Base-by-base conservation (phyloP, 2,329 filamentous ascomycete genomes). In the Cladosporium oxysporum region DNA sequence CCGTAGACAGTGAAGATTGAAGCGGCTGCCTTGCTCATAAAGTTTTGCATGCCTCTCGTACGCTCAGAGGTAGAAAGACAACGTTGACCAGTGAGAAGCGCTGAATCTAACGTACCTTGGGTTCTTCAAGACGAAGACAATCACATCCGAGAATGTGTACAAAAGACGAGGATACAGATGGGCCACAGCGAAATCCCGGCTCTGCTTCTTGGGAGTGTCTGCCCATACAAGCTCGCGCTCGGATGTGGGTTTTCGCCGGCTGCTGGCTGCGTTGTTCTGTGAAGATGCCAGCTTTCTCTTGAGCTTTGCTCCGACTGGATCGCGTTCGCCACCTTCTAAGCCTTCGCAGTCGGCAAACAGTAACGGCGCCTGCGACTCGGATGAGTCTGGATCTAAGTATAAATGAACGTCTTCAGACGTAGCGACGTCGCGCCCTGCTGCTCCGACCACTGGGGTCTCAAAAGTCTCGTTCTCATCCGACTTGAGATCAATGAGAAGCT, bases 291-390 rank as follows among this genome's bases (percentile, higher is more conserved):
- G 6, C 28, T 64, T 64, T 37, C 50, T 44, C 23, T 58, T 57
- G 3, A 50, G 52, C 18, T 44, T 57, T 64, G 74, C 72, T 14
- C 74, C 74, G n/a, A 76, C 69, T 23, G 80, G 80, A 12, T 73
- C 71, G 23, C 73, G 75, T 68, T 84, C 83, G 11, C 83, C 83
- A 35, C 83, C 83, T 23, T 81, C 78, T 10, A 85, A 77, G 0
- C 83, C 83, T 74, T 85, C 83, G 66, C 83, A 85, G 67, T 85
- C 83, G 26, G 83, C 82, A 57, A 79, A 80, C 1, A 85, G 74
- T 26, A 84, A 71, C 0, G 82, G 83, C 11, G 71, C 67, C 1
- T 71, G 71, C 1, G 71, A 72, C 10, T 69, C 66, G 21, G 74
- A 71, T 3, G 79, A 80, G 1, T 72, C 70, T 1, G 82, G 83